phyloP scores from a whole-genome alignment of 176 grass and related monocot species.

The Calamus simplicifolius region DNA sequence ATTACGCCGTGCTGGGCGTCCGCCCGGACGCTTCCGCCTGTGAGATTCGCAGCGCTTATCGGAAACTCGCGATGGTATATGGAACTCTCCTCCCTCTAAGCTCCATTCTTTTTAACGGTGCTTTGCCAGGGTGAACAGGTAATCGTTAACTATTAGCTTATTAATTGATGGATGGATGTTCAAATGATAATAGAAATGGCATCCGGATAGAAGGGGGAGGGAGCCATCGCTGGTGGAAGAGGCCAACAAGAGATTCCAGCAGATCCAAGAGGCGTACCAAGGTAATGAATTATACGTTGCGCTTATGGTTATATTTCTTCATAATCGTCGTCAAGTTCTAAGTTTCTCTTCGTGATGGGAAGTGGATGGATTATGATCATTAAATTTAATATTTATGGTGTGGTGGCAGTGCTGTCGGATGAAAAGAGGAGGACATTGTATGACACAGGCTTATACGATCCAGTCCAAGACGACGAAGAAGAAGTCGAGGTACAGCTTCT shows the following conservation, averaged over 20 bases:
- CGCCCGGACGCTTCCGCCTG: not conserved
- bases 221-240: conserved; percentile 52
- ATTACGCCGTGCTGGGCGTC: conserved; percentile 7
- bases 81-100: not conserved
- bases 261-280: conserved; percentile 82
- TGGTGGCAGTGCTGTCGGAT: conserved; percentile 61
- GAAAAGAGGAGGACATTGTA: conserved; percentile 56
- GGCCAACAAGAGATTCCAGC: conserved; percentile 68
- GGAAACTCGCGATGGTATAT: conserved; percentile 1
- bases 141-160: no score
- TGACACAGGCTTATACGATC: conserved; percentile 61
- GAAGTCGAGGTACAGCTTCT: conserved; percentile 46
- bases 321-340: no score
- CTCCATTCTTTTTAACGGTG: no score
- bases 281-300: conserved; percentile 21
- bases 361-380: no score
- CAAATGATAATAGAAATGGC: conserved; percentile 47
- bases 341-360: no score
- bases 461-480: conserved; percentile 41
- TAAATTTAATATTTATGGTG: not conserved
- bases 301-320: no score
- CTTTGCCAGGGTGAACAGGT: no score
- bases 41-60: conserved; percentile 6
- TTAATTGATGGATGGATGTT: no score
- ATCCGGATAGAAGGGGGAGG: conserved; percentile 56